phyloP scores from a whole-genome alignment of 306 rosid genomes.

The cucumber (Cucumis sativus) region DNA sequence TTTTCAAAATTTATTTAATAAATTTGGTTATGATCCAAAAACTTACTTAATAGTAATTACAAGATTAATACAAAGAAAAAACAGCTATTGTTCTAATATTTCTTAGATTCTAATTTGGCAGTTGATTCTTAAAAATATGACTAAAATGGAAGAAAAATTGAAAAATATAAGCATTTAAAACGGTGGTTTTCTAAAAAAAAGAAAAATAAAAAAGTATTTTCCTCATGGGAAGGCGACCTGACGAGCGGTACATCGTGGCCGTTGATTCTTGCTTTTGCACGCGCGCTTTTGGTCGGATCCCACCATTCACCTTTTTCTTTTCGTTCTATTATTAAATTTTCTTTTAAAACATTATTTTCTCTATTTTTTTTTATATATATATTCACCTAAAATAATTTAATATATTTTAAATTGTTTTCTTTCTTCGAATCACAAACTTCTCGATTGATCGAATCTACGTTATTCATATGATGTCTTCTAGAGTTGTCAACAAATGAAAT shows the following conservation, averaged over 20 bases:
- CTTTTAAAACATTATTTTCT: not conserved
- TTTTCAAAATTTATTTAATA: too few species aligned
- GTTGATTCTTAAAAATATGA: too few species aligned
- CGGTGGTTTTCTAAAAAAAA: too few species aligned
- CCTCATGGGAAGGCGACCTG: not conserved
- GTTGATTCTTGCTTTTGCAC: slow-evolving; percentile 1
- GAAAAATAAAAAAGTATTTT: not conserved
- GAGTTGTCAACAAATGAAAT: too few species aligned
- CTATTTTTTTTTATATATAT: too few species aligned
- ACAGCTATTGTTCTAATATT: too few species aligned
- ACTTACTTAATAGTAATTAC: not conserved
- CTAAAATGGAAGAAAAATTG: too few species aligned
- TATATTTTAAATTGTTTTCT: not conserved
- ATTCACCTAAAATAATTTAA: not conserved
- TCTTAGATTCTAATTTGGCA: too few species aligned
- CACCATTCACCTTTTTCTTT: not conserved
- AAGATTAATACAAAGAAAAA: not conserved
- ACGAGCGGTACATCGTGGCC: not conserved
- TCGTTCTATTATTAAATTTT: not conserved
- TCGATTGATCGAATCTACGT: too few species aligned
- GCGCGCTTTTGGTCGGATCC: not conserved
- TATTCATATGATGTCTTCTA: too few species aligned
- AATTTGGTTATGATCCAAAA: not conserved
- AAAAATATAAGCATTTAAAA: too few species aligned
- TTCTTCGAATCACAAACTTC: too few species aligned